These are phyloP conservation scores for Proliferodiscus dingleyae DNA, from an alignment of 2,329 filamentous ascomycete genomes.

Conservation along the genomic window DNA sequence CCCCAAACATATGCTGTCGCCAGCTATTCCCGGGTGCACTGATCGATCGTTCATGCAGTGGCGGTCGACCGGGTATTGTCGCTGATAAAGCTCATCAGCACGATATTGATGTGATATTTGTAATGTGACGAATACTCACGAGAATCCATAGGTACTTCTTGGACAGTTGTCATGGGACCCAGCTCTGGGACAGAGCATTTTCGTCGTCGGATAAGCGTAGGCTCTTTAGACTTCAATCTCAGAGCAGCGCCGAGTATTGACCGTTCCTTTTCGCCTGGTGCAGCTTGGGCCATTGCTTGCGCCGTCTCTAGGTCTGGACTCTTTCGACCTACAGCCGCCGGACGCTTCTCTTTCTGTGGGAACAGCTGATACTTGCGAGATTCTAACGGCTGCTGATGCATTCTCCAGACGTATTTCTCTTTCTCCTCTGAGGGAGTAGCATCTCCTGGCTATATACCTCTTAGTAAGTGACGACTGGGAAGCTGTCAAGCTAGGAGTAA, in stretches of 20 bases:
- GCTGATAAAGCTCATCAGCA: conserved; percentile 38
- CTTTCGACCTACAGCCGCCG: conserved; percentile 38
- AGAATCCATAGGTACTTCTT: conserved; percentile 64
- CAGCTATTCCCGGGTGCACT: conserved; percentile 52
- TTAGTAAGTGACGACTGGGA: conserved; percentile 8
- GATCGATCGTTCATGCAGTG: conserved; percentile 59
- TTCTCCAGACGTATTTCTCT: conserved; percentile 54
- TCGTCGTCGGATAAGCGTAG: conserved; percentile 51
- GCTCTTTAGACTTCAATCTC: conserved; percentile 52
- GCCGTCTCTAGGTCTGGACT: conserved; percentile 43
- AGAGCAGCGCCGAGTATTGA: conserved; percentile 37
- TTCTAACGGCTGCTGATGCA: conserved; percentile 50
- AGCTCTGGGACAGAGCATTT: conserved; percentile 62
- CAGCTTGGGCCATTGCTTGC: conserved; percentile 33
- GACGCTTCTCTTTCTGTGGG: conserved; percentile 42
- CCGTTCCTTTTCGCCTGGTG: conserved; percentile 33
- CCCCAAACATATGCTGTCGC: conserved; percentile 40
- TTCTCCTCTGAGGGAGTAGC: conserved; percentile 24
- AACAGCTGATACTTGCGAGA: conserved; percentile 57
- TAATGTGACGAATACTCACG: conserved; percentile 44
- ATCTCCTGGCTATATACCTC: conserved; percentile 20
- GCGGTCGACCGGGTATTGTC: conserved; percentile 61
- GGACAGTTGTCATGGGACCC: conserved; percentile 64
- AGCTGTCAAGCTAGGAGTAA: conserved; percentile 2
- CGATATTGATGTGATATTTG: not conserved